Conservation (phyloP, 345 rosid species). For the Salix purpurea region DNA sequence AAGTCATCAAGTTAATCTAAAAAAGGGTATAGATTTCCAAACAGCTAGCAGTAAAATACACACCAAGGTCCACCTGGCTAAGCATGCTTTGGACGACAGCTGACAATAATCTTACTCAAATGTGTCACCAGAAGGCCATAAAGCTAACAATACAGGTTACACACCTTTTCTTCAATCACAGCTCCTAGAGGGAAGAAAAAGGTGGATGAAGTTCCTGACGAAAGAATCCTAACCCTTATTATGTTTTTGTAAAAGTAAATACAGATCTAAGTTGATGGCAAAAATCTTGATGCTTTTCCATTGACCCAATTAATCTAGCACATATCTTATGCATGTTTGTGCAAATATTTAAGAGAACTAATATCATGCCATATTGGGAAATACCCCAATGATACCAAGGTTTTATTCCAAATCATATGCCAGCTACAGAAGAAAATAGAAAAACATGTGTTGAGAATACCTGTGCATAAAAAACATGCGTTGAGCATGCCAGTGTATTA, state of each 20-base stretch:
- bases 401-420: no score
- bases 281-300: neutral
- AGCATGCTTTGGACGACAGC: neutral
- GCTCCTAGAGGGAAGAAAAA: neutral
- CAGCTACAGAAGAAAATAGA: neutral
- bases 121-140: neutral
- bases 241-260: neutral
- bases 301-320: neutral
- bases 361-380: neutral
- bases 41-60: neutral
- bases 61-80: neutral
- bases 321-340: neutral
- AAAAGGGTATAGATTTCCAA: neutral
- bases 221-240: neutral
- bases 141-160: neutral
- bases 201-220: neutral
- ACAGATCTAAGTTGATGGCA: neutral
- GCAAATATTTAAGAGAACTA: neutral
- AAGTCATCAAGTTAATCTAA: no score
- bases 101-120: neutral
- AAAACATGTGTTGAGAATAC: neutral
- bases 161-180: neutral
- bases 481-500: neutral
- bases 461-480: neutral
- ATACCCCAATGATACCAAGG: neutral